Percentiles rank a stretch among this genome's conserved stretches.
Evolutionary conservation across 805 yeast genomes (phyloP).

Genomic region (Scheffersomyces amazonensis): DNA sequence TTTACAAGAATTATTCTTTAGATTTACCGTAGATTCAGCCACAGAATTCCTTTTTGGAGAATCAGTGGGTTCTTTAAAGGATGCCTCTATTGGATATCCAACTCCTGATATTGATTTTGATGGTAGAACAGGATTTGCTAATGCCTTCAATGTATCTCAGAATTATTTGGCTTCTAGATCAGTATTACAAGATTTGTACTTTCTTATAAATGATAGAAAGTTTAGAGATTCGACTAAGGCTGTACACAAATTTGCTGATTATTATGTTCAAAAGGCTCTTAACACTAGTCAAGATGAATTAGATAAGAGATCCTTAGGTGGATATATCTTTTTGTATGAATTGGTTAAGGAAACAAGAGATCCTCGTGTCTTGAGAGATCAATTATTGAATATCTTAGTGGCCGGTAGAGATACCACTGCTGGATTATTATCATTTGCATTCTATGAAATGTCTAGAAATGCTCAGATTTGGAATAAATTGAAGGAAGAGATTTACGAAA

Average conservation of each 20-base stretch:
- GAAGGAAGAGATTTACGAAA: constrained; percentile 22
- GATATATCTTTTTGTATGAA: constrained; percentile 37
- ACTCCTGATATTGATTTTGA: constrained; percentile 15
- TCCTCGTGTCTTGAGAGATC: constrained; percentile 34
- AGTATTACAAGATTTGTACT: constrained; percentile 21
- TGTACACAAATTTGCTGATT: constrained; percentile 26
- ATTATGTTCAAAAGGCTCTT: constrained; percentile 30
- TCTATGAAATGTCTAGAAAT: constrained; percentile 33
- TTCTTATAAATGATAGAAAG: constrained; percentile 16
- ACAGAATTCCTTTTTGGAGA: constrained; percentile 43
- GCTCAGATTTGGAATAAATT: constrained; percentile 30
- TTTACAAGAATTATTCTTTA: constrained; percentile 37
- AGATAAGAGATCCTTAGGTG: constrained; percentile 21
- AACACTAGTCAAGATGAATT: constrained; percentile 20
- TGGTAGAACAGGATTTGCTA: constrained; percentile 33
- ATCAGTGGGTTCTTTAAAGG: constrained; percentile 31
- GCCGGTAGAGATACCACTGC: constrained; percentile 46
- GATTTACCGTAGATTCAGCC: constrained; percentile 39
- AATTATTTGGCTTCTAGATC: constrained; percentile 26
- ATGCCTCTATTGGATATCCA: constrained; percentile 16
- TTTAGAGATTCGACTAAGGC: constrained; percentile 20
- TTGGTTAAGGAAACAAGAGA: constrained; percentile 36
- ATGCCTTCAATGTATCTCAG: constrained; percentile 34
- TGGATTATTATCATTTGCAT: constrained; percentile 31
- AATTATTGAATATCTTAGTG: constrained; percentile 36